Conservation (phyloP, 176 grass and related monocot species). For the Avena atlantica region DNA sequence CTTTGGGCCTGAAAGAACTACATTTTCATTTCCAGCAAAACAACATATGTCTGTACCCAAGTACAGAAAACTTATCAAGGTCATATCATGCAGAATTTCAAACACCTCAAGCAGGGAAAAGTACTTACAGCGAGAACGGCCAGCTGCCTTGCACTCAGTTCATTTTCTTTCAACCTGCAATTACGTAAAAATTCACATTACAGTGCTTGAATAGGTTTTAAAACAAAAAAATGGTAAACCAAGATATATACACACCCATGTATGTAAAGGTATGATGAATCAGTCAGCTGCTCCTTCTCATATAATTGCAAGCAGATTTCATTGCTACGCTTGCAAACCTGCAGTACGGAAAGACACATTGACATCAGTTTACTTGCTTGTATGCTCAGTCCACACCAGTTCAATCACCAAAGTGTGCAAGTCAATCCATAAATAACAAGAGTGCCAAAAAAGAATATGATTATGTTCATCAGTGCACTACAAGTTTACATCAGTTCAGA, state of each 20-base stretch:
- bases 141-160: constrained; percentile 75
- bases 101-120: constrained; percentile 17
- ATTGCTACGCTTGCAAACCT: constrained; percentile 84
- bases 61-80: background rate
- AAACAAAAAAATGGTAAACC: constrained; percentile 31
- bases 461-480: background rate
- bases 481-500: constrained; percentile 19
- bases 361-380: background rate
- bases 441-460: constrained; percentile 37
- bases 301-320: constrained; percentile 92
- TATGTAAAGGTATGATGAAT: constrained; percentile 85
- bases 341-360: constrained; percentile 3
- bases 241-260: constrained; percentile 76
- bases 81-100: background rate
- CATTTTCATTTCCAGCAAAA: constrained; percentile 36
- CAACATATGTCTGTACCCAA: background rate
- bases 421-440: constrained; percentile 23
- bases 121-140: constrained; percentile 80
- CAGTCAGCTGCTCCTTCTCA: constrained; percentile 88
- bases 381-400: constrained; percentile 23
- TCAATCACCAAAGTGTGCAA: background rate
- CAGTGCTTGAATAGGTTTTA: constrained; percentile 10
- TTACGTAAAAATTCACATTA: constrained; percentile 40
- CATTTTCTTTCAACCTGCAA: constrained; percentile 77
- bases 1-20: constrained; percentile 30